Conservation (phyloP, 2,329 filamentous ascomycete species). For the Calonectria leucothoes region DNA sequence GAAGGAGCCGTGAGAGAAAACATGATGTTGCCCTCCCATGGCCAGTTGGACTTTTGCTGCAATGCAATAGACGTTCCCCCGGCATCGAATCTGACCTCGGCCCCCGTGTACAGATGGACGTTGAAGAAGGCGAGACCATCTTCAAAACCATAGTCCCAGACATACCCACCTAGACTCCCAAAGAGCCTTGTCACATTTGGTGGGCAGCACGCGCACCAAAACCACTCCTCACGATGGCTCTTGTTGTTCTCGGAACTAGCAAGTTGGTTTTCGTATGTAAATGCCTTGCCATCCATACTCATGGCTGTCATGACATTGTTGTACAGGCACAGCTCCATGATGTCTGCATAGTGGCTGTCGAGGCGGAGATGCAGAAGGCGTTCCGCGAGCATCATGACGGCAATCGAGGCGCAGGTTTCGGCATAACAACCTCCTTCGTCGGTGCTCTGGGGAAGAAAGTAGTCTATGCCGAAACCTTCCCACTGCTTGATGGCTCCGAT, state of each 20-base stretch:
- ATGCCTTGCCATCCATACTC: slow-evolving; percentile 65
- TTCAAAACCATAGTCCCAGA: slow-evolving; percentile 58
- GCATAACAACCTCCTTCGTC: slow-evolving; percentile 73
- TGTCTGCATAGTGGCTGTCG: slow-evolving; percentile 64
- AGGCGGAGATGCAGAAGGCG: slow-evolving; percentile 65
- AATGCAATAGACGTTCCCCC: slow-evolving; percentile 52
- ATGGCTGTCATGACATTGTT: slow-evolving; percentile 70
- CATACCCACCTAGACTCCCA: slow-evolving; percentile 66
- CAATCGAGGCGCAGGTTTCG: slow-evolving; percentile 71
- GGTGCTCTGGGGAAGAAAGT: slow-evolving; percentile 63
- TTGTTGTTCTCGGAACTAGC: slow-evolving; percentile 62
- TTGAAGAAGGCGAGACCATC: slow-evolving; percentile 53
- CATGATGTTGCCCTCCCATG: slow-evolving; percentile 64
- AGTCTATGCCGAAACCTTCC: slow-evolving; percentile 34
- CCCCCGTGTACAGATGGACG: slow-evolving; percentile 68
- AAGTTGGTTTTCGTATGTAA: slow-evolving; percentile 73
- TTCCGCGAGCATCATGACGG: slow-evolving; percentile 70
- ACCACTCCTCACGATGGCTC: slow-evolving; percentile 67
- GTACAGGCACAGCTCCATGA: slow-evolving; percentile 71
- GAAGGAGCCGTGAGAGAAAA: slow-evolving; percentile 54
- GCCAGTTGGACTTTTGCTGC: slow-evolving; percentile 60
- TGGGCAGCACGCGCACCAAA: slow-evolving; percentile 69
- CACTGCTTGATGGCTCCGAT: slow-evolving; percentile 61
- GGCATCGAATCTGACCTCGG: slow-evolving; percentile 54
- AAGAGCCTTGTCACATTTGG: slow-evolving; percentile 68